Evolutionary conservation across 371 early-diverging fungal genomes (phyloP).

Genomic region (Entomophthora muscae): DNA sequence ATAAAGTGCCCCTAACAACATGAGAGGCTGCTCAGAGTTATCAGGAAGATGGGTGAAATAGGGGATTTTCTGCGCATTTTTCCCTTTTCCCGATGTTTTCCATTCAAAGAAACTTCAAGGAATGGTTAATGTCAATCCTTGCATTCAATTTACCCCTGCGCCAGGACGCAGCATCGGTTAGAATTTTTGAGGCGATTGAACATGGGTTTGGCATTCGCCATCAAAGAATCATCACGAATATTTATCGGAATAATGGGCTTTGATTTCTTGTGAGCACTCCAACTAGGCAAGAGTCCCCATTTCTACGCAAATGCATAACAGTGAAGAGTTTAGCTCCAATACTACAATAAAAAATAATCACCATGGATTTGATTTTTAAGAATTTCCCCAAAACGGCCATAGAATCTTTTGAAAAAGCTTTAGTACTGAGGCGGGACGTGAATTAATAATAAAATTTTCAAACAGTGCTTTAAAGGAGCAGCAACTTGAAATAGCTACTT

Average conservation of each 20-base stretch:
- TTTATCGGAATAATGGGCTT: constrained; percentile 4
- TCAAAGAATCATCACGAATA: constrained; percentile 8
- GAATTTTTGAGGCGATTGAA: background rate
- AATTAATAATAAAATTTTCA: background rate
- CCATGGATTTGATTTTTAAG: background rate
- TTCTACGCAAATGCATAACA: background rate
- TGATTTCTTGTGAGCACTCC: background rate
- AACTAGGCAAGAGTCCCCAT: constrained; percentile 8
- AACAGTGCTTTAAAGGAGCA: background rate
- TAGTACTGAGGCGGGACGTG: too few species aligned
- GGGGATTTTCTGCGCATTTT: background rate
- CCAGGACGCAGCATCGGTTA: constrained; percentile 1
- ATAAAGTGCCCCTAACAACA: constrained; percentile 6
- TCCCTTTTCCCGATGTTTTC: constrained; percentile 1
- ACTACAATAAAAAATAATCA: background rate
- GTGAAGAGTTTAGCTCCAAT: background rate
- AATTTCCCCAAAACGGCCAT: background rate
- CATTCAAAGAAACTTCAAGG: constrained; percentile 8
- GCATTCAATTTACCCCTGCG: constrained; percentile 8
- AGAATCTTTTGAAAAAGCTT: background rate
- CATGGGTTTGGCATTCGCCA: background rate
- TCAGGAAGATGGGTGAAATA: constrained; percentile 4
- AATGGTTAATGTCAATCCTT: background rate
- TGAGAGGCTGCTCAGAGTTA: constrained; percentile 4
- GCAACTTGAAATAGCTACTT: background rate